phyloP scores from a whole-genome alignment of 352 stramenopile species.

The Phytopythium montanum region DNA sequence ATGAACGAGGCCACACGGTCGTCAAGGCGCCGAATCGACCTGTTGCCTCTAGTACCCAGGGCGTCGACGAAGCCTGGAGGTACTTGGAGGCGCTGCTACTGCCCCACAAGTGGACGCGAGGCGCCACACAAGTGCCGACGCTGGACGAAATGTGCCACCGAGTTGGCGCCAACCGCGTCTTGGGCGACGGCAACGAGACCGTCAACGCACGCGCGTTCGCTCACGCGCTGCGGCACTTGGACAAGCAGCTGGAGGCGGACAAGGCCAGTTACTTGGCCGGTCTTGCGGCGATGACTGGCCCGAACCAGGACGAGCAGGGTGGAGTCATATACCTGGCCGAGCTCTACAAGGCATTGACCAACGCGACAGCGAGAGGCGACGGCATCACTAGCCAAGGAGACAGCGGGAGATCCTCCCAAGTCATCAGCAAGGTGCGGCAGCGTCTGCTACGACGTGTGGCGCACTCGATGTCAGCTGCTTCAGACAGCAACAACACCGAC shows the following conservation, averaged over 20 bases:
- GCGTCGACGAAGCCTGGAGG: constrained; percentile 9
- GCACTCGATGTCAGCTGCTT: not conserved
- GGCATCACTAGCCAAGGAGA: not conserved
- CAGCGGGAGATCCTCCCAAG: constrained; percentile 12
- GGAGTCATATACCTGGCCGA: constrained; percentile 22
- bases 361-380: not conserved
- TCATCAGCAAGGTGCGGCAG: constrained; percentile 22
- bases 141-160: constrained; percentile 44
- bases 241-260: constrained; percentile 37
- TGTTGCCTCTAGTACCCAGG: not conserved
- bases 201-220: constrained; percentile 58
- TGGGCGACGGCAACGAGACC: constrained; percentile 53
- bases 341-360: constrained; percentile 14
- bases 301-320: constrained; percentile 6
- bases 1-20: not conserved
- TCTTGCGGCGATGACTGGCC: constrained; percentile 18
- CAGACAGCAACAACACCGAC: constrained; percentile 6
- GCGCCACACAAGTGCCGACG: constrained; percentile 15
- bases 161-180: constrained; percentile 50
- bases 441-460: constrained; percentile 10
- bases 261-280: constrained; percentile 26
- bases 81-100: constrained; percentile 21
- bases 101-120: constrained; percentile 6
- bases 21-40: not conserved
- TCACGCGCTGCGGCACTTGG: constrained; percentile 26